Base-by-base conservation (phyloP, 805 yeast species). In the Candida endomychidarum region DNA sequence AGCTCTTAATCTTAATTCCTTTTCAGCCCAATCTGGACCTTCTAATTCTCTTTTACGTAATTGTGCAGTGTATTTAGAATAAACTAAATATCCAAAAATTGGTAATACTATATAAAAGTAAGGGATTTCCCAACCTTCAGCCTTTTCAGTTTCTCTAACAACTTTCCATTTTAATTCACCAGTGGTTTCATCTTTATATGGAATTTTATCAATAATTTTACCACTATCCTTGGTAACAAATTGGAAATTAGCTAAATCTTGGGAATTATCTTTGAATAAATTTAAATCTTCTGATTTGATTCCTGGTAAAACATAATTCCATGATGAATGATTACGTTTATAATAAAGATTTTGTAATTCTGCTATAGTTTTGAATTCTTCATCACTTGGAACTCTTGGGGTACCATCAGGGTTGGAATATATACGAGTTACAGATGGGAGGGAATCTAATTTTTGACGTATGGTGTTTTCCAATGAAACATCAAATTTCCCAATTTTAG, bases 71-170 rank as follows among this genome's bases (percentile, higher is more conserved):
- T 69, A 67, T 57, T 69, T 69, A 45, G 72, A 57, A 52, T 69
- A 78, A 39, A 80, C 68, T 33, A 84, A 63, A 48, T 80, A 67
- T 35, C 78, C 66, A 56, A 83, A 69, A 18, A 81, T 79, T 14
- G 96, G 96, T 43, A 86, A 75, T 49, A 83, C 83, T 40, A 81
- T 67, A 61, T 75, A 82, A 65, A 81, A 86, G 53, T 81, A 80
- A 40, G 85, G 71, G 48, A 71, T 70, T 58, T 87, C 95, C 95
- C 95, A 86, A 35, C 95, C 95, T 66, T 86, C 95, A 25, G 73
- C 73, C 56, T 80, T 80, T 53, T 76, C 80, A 39, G 81, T 77
- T 57, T 80, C 88, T 47, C 93, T 74, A 33, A 87, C 80, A 41
- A 86, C 66, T 52, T 79, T 75, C 95, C 93, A 86, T 54, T 80